Conservation (phyloP, 305 asterid species). For the Caryopteris hybrid region DNA sequence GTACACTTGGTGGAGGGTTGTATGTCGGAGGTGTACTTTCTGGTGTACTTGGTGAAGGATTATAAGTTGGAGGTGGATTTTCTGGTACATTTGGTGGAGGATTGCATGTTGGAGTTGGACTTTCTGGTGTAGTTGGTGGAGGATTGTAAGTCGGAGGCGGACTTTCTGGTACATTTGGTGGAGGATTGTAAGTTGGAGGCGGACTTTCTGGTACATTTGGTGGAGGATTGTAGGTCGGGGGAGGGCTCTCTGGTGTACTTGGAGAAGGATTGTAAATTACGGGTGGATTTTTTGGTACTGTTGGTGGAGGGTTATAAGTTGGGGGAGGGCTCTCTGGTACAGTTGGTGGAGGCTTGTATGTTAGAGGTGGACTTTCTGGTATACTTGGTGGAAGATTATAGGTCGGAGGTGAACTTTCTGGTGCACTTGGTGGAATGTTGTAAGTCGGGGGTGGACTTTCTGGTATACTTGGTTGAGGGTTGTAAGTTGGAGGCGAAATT, state of each 20-base stretch:
- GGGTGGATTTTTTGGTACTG: neutral
- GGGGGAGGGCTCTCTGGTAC: neutral
- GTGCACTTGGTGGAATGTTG: neutral
- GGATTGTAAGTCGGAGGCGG: neutral
- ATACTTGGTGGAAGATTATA: neutral
- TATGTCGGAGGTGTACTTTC: neutral
- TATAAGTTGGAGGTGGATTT: neutral
- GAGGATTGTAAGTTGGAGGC: neutral
- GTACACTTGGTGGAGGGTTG: neutral
- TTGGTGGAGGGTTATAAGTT: constrained; percentile 1
- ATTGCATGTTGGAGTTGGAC: neutral
- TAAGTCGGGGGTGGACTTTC: neutral
- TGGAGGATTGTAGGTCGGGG: neutral
- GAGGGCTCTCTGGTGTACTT: neutral
- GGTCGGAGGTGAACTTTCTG: neutral
- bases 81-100: neutral
- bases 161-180: neutral
- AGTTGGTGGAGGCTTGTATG: neutral
- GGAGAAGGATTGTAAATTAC: neutral
- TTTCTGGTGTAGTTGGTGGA: neutral
- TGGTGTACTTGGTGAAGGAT: no score
- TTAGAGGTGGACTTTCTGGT: neutral
- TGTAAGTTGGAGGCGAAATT: neutral
- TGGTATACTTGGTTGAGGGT: neutral
- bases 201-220: neutral